Conservation (phyloP, 768 basidiomycete species). For the Calocera cornea region DNA sequence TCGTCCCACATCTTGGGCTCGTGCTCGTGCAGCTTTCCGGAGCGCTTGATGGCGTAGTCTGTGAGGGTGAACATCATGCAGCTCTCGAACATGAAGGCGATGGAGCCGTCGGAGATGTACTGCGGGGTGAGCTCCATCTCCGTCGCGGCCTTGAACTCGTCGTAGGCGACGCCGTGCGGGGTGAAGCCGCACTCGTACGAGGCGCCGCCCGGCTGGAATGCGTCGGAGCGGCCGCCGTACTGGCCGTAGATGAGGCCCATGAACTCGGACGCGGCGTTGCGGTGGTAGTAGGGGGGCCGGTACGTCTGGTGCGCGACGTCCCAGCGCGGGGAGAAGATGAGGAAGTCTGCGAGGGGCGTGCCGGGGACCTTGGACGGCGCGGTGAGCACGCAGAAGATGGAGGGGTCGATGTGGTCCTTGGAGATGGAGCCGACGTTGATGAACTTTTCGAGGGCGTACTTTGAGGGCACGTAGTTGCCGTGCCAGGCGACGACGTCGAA, state of each 20-base stretch:
- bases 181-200: conserved; percentile 53
- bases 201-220: conserved; percentile 46
- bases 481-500: conserved; percentile 65
- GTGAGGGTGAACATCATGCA: conserved; percentile 50
- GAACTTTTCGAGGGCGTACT: conserved; percentile 53
- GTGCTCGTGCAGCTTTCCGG: conserved; percentile 47
- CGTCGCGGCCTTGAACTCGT: conserved; percentile 45
- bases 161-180: conserved; percentile 49
- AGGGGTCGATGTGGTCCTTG: conserved; percentile 55
- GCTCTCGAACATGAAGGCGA: conserved; percentile 54
- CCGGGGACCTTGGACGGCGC: conserved; percentile 47
- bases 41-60: conserved; percentile 47
- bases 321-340: conserved; percentile 53
- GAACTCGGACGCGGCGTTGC: conserved; percentile 49
- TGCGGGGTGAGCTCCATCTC: conserved; percentile 39
- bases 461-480: conserved; percentile 55
- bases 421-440: conserved; percentile 49
- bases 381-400: conserved; percentile 54
- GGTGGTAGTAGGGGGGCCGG: conserved; percentile 53
- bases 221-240: conserved; percentile 50
- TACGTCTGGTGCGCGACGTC: conserved; percentile 47
- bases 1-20: conserved; percentile 57
- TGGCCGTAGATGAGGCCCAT: conserved; percentile 52
- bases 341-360: conserved; percentile 47
- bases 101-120: conserved; percentile 39